A percentile compares a stretch with the other conserved stretches of the same genome.
Evolutionary conservation across 2,329 filamentous ascomycete species (phyloP).

Genomic region (Neofusicoccum parvum): DNA sequence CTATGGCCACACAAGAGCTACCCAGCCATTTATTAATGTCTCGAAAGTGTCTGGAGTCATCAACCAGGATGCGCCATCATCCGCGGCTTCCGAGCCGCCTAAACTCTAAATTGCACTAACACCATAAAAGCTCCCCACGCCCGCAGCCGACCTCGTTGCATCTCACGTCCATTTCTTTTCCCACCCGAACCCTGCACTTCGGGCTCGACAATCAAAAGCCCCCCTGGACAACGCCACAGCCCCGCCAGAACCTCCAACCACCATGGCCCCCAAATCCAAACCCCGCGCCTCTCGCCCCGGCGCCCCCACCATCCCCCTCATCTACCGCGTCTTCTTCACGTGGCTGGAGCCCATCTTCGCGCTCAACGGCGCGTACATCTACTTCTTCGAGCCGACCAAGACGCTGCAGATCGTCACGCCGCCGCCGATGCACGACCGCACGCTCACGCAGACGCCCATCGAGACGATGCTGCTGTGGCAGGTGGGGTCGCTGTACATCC

Average conservation of each 20-base stretch:
- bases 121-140: neutral
- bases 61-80: neutral
- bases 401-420: conserved; percentile 25
- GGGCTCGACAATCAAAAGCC: too few species aligned
- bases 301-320: conserved; percentile 20
- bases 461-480: conserved; percentile 33
- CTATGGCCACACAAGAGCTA: too few species aligned
- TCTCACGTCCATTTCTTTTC: too few species aligned
- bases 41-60: neutral
- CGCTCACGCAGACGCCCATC: conserved; percentile 27
- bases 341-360: conserved; percentile 32
- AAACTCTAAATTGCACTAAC: neutral
- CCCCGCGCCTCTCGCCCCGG: too few species aligned
- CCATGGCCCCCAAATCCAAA: neutral
- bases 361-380: conserved; percentile 32
- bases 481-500: conserved; percentile 32
- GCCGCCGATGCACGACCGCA: conserved; percentile 26
- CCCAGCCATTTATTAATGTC: neutral
- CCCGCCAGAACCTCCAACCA: neutral
- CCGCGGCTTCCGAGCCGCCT: neutral
- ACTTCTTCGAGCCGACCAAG: conserved; percentile 28
- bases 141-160: too few species aligned
- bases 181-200: too few species aligned
- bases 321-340: conserved; percentile 34
- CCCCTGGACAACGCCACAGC: too few species aligned